phyloP scores from a whole-genome alignment of 139 green algal genomes.

The Eudorina sp. region DNA sequence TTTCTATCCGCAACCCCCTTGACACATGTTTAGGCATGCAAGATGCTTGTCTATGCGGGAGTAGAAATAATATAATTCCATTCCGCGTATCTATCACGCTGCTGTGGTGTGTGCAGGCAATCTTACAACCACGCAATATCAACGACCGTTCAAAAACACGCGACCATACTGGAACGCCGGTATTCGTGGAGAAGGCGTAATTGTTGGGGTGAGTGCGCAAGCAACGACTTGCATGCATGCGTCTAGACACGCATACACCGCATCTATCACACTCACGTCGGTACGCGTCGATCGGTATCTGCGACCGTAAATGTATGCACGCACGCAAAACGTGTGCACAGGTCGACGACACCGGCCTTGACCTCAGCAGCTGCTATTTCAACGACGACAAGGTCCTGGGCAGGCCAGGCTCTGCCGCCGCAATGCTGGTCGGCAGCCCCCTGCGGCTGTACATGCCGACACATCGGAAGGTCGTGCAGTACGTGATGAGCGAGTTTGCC shows the following conservation, averaged over 20 bases:
- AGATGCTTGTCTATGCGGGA: no score
- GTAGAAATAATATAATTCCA: no score
- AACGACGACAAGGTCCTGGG: not conserved
- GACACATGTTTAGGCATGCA: no score
- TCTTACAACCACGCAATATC: not conserved
- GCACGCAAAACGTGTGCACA: no score
- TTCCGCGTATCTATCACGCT: no score
- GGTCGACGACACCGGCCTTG: not conserved
- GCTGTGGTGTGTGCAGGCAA: no score
- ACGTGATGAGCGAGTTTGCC: not conserved
- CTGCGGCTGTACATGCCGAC: not conserved
- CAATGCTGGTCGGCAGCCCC: not conserved
- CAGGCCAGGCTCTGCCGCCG: not conserved
- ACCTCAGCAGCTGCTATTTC: not conserved
- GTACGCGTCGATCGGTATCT: no score
- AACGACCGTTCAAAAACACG: not conserved
- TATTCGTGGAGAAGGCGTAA: not conserved
- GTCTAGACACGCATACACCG: no score
- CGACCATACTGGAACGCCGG: not conserved
- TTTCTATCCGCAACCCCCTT: no score
- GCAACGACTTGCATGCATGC: no score
- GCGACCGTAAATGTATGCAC: no score
- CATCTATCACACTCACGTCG: no score
- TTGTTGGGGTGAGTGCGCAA: slow-evolving; percentile 8
- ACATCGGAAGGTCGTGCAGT: slow-evolving; percentile 12